These are phyloP conservation scores for Salicornia ramosissima DNA, from an alignment of 148 eudicot species.

Conservation along the genomic window DNA sequence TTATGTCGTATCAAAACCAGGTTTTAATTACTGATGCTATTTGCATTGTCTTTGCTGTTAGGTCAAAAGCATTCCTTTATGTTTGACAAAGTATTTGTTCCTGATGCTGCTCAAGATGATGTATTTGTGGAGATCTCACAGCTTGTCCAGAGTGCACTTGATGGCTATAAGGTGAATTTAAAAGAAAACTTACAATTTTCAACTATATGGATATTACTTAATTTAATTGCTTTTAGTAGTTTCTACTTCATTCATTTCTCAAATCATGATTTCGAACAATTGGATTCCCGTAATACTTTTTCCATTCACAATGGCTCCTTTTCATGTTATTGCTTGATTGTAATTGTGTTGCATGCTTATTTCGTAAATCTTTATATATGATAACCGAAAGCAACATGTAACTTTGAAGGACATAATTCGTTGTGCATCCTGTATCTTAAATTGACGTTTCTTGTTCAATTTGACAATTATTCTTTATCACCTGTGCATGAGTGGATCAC, in stretches of 20 bases:
- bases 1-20: background rate
- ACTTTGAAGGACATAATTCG: background rate
- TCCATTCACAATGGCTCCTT: constrained; percentile 8
- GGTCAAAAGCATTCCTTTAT: constrained; percentile 84
- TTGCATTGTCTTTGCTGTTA: constrained; percentile 22
- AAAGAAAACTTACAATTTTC: background rate
- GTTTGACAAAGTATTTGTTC: constrained; percentile 85
- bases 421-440: background rate
- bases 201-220: background rate
- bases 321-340: background rate
- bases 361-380: background rate
- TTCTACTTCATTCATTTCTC: too few relatives aligned
- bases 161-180: constrained; percentile 82
- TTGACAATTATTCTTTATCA: background rate
- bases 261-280: too few relatives aligned
- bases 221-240: too few relatives aligned
- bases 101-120: constrained; percentile 74
- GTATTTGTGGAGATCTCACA: constrained; percentile 98
- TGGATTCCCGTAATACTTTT: background rate
- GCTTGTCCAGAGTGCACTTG: constrained; percentile 99
- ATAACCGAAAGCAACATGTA: background rate
- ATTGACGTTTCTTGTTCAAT: background rate
- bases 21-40: constrained; percentile 3
- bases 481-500: too few relatives aligned
- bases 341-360: background rate